phyloP scores from a whole-genome alignment of 2,329 filamentous ascomycete species.

The Thelonectria rubi region DNA sequence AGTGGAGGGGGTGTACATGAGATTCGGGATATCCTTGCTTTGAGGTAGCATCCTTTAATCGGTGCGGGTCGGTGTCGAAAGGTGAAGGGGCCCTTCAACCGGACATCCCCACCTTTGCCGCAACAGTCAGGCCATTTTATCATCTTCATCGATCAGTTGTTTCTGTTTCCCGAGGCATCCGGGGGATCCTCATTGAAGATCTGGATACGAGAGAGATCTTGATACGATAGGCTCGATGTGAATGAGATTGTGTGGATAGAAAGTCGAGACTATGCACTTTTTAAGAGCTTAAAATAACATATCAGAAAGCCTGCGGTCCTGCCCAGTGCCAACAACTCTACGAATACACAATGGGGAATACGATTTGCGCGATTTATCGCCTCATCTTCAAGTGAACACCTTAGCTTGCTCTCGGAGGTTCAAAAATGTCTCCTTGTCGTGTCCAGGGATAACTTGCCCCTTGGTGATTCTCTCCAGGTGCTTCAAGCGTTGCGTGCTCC shows the following conservation, averaged over 20 bases:
- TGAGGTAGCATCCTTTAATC: background rate
- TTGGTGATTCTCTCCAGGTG: slow-evolving; percentile 36
- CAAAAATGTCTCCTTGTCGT: slow-evolving; percentile 28
- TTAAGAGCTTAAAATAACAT: no score
- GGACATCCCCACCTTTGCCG: background rate
- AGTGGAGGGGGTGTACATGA: background rate
- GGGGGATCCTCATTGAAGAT: background rate
- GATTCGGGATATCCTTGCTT: background rate
- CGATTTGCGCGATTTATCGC: background rate
- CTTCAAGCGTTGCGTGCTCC: slow-evolving; percentile 44
- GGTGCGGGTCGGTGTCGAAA: background rate
- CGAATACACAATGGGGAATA: background rate
- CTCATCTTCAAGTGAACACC: slow-evolving; percentile 3
- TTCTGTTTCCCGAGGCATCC: background rate
- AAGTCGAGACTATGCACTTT: background rate
- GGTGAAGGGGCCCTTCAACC: background rate
- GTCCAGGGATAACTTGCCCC: slow-evolving; percentile 31
- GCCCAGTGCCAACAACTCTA: background rate
- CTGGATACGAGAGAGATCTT: no score
- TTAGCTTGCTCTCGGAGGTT: slow-evolving; percentile 17
- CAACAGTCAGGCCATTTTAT: background rate
- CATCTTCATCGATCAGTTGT: background rate
- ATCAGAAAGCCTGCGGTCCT: no score
- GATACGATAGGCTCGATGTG: background rate
- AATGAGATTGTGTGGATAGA: background rate